phyloP scores from a whole-genome alignment of 805 yeast genomes.

The Hermanozyma aechmeae region DNA sequence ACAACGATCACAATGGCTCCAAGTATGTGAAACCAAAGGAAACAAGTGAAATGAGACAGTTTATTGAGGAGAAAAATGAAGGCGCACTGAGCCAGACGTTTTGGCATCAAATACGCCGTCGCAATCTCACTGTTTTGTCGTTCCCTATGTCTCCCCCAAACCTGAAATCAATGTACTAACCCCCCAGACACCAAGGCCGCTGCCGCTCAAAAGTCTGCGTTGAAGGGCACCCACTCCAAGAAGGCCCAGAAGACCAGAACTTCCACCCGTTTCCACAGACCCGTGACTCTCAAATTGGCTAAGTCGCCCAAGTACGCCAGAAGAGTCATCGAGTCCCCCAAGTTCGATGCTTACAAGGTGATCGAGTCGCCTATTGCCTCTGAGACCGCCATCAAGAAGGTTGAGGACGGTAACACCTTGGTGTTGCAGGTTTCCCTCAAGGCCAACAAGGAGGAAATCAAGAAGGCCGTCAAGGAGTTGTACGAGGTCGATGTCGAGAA shows the following conservation, averaged over 20 bases:
- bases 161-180: constrained; percentile 27
- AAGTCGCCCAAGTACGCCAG: constrained; percentile 93
- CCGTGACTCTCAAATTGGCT: constrained; percentile 91
- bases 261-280: constrained; percentile 89
- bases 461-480: constrained; percentile 95
- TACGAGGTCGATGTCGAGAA: constrained; percentile 91
- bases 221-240: constrained; percentile 90
- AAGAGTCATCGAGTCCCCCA: constrained; percentile 96
- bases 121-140: too few species aligned
- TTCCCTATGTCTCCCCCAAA: too few species aligned
- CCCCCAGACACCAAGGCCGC: constrained; percentile 62
- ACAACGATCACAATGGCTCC: too few species aligned
- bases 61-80: too few species aligned
- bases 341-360: constrained; percentile 93
- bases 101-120: too few species aligned
- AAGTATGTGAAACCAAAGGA: too few species aligned
- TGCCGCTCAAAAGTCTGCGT: constrained; percentile 97
- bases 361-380: constrained; percentile 92
- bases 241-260: constrained; percentile 92
- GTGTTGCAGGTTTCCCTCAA: constrained; percentile 96
- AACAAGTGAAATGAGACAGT: too few species aligned
- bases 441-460: constrained; percentile 98
- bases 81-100: too few species aligned
- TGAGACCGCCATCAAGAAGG: constrained; percentile 99
- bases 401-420: constrained; percentile 98